Percentiles rank a stretch among this genome's conserved stretches.
These are phyloP conservation scores for Teratosphaeria zuluensis DNA, from an alignment of 2,329 filamentous ascomycete genomes.

Conservation along the genomic window DNA sequence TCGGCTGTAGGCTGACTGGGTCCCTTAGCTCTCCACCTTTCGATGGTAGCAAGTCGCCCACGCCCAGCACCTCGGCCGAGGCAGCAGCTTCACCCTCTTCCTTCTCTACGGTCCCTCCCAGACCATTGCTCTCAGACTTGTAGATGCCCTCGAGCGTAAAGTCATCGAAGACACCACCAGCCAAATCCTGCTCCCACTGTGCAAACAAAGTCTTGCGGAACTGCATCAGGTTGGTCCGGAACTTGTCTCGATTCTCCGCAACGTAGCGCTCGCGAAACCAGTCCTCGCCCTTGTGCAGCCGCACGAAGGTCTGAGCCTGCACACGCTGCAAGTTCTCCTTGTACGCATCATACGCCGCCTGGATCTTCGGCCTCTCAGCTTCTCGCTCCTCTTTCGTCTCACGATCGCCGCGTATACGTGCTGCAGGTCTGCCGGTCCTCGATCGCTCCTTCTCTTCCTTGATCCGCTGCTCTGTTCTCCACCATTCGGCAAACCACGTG, in stretches of 20 bases:
- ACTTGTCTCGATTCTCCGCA: constrained; percentile 64
- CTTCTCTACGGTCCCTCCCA: constrained; percentile 77
- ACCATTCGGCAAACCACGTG: constrained; percentile 80
- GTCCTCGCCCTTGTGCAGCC: constrained; percentile 86
- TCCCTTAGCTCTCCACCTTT: constrained; percentile 80
- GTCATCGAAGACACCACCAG: constrained; percentile 79
- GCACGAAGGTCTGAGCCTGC: constrained; percentile 70
- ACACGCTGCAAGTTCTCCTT: constrained; percentile 53
- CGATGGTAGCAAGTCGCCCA: constrained; percentile 79
- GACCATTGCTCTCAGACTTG: constrained; percentile 83
- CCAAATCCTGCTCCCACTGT: constrained; percentile 83
- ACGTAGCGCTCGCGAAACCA: constrained; percentile 98
- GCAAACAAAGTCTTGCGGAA: constrained; percentile 69
- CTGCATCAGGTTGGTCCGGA: constrained; percentile 67
- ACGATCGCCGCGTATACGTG: constrained; percentile 50
- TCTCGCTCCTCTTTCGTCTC: constrained; percentile 65
- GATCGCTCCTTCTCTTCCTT: constrained; percentile 70
- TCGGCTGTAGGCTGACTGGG: constrained; percentile 78
- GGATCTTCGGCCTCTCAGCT: constrained; percentile 69
- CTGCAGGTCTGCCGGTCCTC: constrained; percentile 56
- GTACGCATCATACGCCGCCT: constrained; percentile 57
- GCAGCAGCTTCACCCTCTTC: constrained; percentile 92
- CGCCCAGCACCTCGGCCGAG: constrained; percentile 82
- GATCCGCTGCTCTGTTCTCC: constrained; percentile 70
- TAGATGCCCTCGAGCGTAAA: constrained; percentile 91